A percentile compares a stretch with the other conserved stretches of the same genome.
These are phyloP conservation scores for Mycena olivaceomarginata DNA, from an alignment of 768 basidiomycete genomes.

Conservation along the genomic window DNA sequence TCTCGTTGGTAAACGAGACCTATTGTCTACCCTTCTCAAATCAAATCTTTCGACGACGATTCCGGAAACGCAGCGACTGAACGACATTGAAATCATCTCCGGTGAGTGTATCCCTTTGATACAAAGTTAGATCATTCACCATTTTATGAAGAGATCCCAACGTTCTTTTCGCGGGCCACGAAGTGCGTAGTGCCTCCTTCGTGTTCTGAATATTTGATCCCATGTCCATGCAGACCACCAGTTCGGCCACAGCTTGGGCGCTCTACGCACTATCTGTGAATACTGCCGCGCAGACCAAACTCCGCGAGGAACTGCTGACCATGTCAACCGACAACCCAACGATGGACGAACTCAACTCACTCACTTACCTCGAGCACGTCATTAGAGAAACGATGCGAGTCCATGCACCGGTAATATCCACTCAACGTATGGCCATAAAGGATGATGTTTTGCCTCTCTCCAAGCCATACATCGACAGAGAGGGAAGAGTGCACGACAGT, in stretches of 20 bases:
- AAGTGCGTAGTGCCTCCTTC: constrained; percentile 43
- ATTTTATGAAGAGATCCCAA: constrained; percentile 55
- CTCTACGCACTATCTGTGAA: constrained; percentile 62
- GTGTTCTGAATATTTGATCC: not conserved
- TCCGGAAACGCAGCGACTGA: constrained; percentile 62
- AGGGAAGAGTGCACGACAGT: constrained; percentile 61
- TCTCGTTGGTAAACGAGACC: constrained; percentile 60
- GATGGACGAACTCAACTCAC: constrained; percentile 22
- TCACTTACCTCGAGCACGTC: constrained; percentile 65
- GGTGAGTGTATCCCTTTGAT: constrained; percentile 41
- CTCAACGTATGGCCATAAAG: constrained; percentile 65
- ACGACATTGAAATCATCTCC: constrained; percentile 67
- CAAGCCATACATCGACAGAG: constrained; percentile 63
- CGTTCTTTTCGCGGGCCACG: constrained; percentile 63
- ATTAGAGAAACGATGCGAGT: constrained; percentile 75
- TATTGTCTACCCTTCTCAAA: constrained; percentile 67
- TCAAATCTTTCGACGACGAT: constrained; percentile 71
- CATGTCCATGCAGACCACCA: not conserved
- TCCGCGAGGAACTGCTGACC: constrained; percentile 64
- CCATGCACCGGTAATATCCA: constrained; percentile 69
- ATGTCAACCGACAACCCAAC: constrained; percentile 29
- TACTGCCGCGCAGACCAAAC: constrained; percentile 61
- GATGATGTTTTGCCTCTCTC: constrained; percentile 75
- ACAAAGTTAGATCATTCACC: not conserved
- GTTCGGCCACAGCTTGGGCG: constrained; percentile 57